phyloP scores from a whole-genome alignment of 2,329 filamentous ascomycete genomes.

The Aulographum hederae region DNA sequence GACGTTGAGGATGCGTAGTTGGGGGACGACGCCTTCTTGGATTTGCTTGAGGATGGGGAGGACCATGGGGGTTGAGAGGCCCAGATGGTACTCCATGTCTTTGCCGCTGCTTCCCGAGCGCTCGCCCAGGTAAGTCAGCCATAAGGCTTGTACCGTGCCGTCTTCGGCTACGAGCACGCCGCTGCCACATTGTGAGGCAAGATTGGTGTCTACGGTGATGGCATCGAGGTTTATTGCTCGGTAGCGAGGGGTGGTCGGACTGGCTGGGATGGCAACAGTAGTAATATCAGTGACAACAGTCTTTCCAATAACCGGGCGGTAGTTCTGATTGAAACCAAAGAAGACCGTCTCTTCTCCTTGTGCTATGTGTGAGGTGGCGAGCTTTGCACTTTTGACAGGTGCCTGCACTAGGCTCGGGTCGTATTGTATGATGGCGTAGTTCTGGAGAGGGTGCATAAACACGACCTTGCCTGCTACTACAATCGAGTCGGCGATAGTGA shows the following conservation, averaged over 20 bases:
- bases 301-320: slow-evolving; percentile 80
- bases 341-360: slow-evolving; percentile 93
- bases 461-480: slow-evolving; percentile 87
- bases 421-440: slow-evolving; percentile 91
- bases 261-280: slow-evolving; percentile 88
- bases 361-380: slow-evolving; percentile 66
- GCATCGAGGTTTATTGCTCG: slow-evolving; percentile 91
- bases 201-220: slow-evolving; percentile 85
- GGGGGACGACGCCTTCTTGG: slow-evolving; percentile 58
- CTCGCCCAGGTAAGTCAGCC: slow-evolving; percentile 93
- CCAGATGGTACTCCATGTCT: slow-evolving; percentile 92
- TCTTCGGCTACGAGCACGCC: slow-evolving; percentile 82
- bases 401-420: slow-evolving; percentile 86
- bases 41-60: slow-evolving; percentile 80
- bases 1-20: slow-evolving; percentile 77
- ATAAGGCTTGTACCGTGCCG: slow-evolving; percentile 83
- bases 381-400: slow-evolving; percentile 72
- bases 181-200: slow-evolving; percentile 82
- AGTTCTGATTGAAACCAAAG: slow-evolving; percentile 94
- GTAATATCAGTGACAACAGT: slow-evolving; percentile 95
- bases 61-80: slow-evolving; percentile 72
- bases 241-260: slow-evolving; percentile 78
- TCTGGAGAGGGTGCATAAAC: slow-evolving; percentile 91
- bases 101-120: slow-evolving; percentile 59
- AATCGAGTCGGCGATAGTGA: slow-evolving; percentile 93